Evolutionary conservation across 345 rosid genomes (phyloP).

Genomic region (Abelmoschus esculentus): DNA sequence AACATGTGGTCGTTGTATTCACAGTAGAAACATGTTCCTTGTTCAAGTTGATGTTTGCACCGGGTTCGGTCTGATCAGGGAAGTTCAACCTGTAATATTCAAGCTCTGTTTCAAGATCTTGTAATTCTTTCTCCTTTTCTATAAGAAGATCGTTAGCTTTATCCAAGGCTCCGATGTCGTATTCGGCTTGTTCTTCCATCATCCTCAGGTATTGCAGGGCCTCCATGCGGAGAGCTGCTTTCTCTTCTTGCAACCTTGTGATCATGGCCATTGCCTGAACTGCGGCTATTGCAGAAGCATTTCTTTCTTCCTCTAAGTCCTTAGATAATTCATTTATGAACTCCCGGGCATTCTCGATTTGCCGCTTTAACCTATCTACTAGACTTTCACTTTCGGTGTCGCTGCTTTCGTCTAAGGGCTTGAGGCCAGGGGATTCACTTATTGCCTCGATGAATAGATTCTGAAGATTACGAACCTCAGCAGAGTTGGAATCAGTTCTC

Average conservation of each 20-base stretch:
- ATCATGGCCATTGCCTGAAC: slow-evolving; percentile 88
- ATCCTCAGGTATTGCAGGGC: slow-evolving; percentile 74
- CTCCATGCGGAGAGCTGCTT: slow-evolving; percentile 74
- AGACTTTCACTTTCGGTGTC: slow-evolving; percentile 51
- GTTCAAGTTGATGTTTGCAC: slow-evolving; percentile 6
- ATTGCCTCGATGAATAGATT: slow-evolving; percentile 25
- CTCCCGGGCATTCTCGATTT: slow-evolving; percentile 45
- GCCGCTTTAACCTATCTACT: slow-evolving; percentile 42
- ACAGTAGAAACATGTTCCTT: slow-evolving; percentile 16
- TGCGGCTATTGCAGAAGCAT: slow-evolving; percentile 53
- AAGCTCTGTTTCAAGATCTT: slow-evolving; percentile 65
- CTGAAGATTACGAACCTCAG: slow-evolving; percentile 27
- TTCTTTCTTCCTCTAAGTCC: slow-evolving; percentile 77
- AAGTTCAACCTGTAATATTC: slow-evolving; percentile 41
- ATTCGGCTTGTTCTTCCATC: slow-evolving; percentile 91
- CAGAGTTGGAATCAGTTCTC: slow-evolving; percentile 21
- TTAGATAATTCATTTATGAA: slow-evolving; percentile 34
- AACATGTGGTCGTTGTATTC: slow-evolving; percentile 3
- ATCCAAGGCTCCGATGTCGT: slow-evolving; percentile 58
- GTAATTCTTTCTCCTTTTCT: slow-evolving; percentile 61
- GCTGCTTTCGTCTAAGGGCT: slow-evolving; percentile 43
- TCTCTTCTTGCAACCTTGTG: slow-evolving; percentile 75
- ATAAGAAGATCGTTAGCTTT: slow-evolving; percentile 57
- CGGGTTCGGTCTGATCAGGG: slow-evolving; percentile 29
- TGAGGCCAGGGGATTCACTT: slow-evolving; percentile 35